Evolutionary conservation across 2,329 filamentous ascomycete species (phyloP), one percentile per base, ranked within the genome.

Genomic region (Fusarium brachygibbosum): DNA sequence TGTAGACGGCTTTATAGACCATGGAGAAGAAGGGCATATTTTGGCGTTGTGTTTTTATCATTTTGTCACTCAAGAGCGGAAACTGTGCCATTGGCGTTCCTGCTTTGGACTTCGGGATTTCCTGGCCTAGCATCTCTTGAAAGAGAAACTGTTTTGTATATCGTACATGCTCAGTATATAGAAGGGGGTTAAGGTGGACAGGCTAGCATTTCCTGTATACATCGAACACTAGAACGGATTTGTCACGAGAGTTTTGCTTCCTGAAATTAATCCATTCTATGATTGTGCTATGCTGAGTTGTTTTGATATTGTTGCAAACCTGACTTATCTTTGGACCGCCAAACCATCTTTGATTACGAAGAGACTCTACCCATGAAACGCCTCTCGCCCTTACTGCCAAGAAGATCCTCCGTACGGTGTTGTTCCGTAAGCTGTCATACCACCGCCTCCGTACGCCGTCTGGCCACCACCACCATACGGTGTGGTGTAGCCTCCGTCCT

Each of bases 401-500:
- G 83, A 82, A 44, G 79, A 79, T 60, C 83, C 80, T n/a, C 85
- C 85, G 17, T 85, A 84, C 38, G 83, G 81, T 29, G 79, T 79
- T 45, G 78, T 91, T 62, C 90, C 92, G 5, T 91, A 90, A 5
- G 91, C 91, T 17, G 88, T 90, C 76, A 74, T 91, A 59, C 86
- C 87, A 23, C 82, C 87, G 28, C 82, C 89, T 72, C 90, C 92
- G 3, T 91, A 90, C 6, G 91, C 91, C 16, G 88, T 90, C 76
- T 87, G 91, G 41, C 89, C 55, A 14, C 55, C 90, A 59, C 89
- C 86, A 16, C 85, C 85, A 48, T 85, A 75, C 1, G 91, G 89
- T 11, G 91, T 93, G 12, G 88, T 90, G 76, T 88, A 92, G 35
- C 91, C 91, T 61, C 89, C 86, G 42, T 87, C 86, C 68, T 87